phyloP scores from a whole-genome alignment of 352 stramenopile species.

The Phytophthora vignae region DNA sequence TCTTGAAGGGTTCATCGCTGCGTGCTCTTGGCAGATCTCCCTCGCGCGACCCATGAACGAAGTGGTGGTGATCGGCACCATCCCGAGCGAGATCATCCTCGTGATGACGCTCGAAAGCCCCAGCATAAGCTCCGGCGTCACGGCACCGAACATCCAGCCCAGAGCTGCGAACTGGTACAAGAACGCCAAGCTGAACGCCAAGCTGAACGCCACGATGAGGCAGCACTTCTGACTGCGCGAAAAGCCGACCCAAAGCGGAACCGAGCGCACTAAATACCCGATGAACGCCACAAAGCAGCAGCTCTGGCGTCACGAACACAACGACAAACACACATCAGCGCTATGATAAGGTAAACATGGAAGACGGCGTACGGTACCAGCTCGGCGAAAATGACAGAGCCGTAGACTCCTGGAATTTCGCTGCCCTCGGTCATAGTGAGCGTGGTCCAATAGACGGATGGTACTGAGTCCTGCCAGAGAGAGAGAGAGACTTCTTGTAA shows the following conservation, averaged over 20 bases:
- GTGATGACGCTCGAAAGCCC: slow-evolving; percentile 73
- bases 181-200: too few species aligned
- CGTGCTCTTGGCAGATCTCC: slow-evolving; percentile 42
- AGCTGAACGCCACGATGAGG: slow-evolving; percentile 50
- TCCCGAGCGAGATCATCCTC: slow-evolving; percentile 74
- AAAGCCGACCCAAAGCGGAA: slow-evolving; percentile 64
- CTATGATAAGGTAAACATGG: not conserved
- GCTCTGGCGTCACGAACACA: slow-evolving; percentile 38
- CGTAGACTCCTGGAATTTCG: slow-evolving; percentile 43
- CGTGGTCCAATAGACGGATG: slow-evolving; percentile 11
- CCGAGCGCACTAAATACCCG: slow-evolving; percentile 59
- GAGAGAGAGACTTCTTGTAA: not conserved
- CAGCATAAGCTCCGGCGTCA: slow-evolving; percentile 63
- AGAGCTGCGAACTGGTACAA: slow-evolving; percentile 60
- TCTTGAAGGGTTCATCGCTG: slow-evolving; percentile 5
- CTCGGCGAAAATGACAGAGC: slow-evolving; percentile 54
- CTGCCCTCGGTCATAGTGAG: slow-evolving; percentile 21
- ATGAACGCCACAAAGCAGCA: slow-evolving; percentile 75
- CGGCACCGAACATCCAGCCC: slow-evolving; percentile 46
- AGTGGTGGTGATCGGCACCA: slow-evolving; percentile 77
- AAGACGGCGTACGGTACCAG: slow-evolving; percentile 30
- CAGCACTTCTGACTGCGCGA: slow-evolving; percentile 65
- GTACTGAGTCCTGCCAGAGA: slow-evolving; percentile 4
- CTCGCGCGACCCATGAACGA: slow-evolving; percentile 59
- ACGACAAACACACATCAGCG: not conserved